A percentile compares a stretch with the other conserved stretches of the same genome.
Evolutionary conservation across 768 basidiomycete species (phyloP).

Genomic region (Lanmaoa pseudosensibilis): DNA sequence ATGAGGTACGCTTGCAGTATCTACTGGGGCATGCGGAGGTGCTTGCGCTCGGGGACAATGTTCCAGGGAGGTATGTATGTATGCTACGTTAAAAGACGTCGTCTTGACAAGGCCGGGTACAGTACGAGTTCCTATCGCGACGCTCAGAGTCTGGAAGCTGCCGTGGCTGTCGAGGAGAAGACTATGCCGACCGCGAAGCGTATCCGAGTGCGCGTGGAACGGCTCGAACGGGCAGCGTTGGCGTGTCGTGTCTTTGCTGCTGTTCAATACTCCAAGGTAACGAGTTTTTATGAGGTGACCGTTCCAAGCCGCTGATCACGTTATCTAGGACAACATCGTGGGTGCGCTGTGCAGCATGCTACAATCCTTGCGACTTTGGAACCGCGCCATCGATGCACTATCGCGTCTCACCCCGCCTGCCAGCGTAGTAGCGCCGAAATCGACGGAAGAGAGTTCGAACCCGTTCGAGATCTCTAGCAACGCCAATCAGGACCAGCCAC

Average conservation of each 20-base stretch:
- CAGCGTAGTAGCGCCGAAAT: conserved; percentile 22
- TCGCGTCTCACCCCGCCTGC: conserved; percentile 52
- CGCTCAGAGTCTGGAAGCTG: conserved; percentile 49
- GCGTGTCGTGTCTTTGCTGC: conserved; percentile 69
- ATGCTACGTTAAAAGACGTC: background rate
- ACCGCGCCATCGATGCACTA: conserved; percentile 71
- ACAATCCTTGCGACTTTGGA: conserved; percentile 77
- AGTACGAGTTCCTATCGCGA: conserved; percentile 61
- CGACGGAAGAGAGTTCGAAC: conserved; percentile 41
- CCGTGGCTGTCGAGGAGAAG: conserved; percentile 45
- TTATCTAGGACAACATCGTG: conserved; percentile 57
- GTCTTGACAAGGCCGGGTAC: background rate
- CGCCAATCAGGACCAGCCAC: conserved; percentile 29
- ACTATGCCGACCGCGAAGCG: conserved; percentile 50
- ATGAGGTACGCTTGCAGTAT: conserved; percentile 53
- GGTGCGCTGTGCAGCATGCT: conserved; percentile 57
- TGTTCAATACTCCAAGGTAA: conserved; percentile 67
- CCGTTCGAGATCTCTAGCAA: conserved; percentile 55
- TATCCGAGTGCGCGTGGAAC: conserved; percentile 56
- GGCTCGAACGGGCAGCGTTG: conserved; percentile 68
- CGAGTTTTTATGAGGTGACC: conserved; percentile 6
- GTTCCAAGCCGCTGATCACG: background rate
- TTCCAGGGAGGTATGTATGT: conserved; percentile 52
- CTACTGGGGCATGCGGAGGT: conserved; percentile 67
- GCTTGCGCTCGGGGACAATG: conserved; percentile 58